These are phyloP conservation scores for Aspergillus taichungensis DNA, from an alignment of 495 filamentous ascomycete species.

Conservation along the genomic window DNA sequence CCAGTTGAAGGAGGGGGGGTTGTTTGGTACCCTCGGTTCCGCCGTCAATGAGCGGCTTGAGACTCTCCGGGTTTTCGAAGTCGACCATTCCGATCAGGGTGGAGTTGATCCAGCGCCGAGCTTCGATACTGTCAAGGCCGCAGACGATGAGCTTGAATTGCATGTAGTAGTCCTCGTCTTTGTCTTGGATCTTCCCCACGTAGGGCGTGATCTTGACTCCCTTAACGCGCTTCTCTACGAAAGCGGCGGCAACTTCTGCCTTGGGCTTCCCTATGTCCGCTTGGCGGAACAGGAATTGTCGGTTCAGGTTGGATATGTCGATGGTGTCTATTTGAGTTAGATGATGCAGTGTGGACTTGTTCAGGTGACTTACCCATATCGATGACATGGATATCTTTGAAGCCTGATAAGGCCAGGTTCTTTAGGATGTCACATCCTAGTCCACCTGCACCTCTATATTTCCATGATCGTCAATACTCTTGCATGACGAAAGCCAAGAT, in stretches of 20 bases:
- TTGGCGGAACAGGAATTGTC: constrained; percentile 93
- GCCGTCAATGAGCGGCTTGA: constrained; percentile 92
- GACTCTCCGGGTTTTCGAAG: constrained; percentile 61
- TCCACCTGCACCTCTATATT: constrained; percentile 76
- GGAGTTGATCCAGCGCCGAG: constrained; percentile 95
- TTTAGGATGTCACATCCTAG: constrained; percentile 96
- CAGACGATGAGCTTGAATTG: constrained; percentile 91
- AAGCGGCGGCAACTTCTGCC: constrained; percentile 83
- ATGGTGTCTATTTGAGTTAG: constrained; percentile 64
- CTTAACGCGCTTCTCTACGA: constrained; percentile 80
- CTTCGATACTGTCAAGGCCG: constrained; percentile 96
- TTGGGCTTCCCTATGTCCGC: constrained; percentile 90
- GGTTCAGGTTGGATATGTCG: constrained; percentile 96
- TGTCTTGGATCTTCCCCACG: constrained; percentile 93
- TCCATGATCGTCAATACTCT: constrained; percentile 3
- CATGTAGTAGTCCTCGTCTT: constrained; percentile 96
- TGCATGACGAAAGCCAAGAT: background rate
- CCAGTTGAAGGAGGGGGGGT: background rate
- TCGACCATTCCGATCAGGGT: constrained; percentile 87
- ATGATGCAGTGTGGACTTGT: background rate
- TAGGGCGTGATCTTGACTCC: constrained; percentile 89
- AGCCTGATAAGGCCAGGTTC: constrained; percentile 89
- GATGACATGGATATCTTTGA: constrained; percentile 96
- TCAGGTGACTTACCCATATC: constrained; percentile 68
- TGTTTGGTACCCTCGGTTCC: constrained; percentile 91